Conservation (phyloP, 306 rosid genomes). For the Crotalaria pallida region DNA sequence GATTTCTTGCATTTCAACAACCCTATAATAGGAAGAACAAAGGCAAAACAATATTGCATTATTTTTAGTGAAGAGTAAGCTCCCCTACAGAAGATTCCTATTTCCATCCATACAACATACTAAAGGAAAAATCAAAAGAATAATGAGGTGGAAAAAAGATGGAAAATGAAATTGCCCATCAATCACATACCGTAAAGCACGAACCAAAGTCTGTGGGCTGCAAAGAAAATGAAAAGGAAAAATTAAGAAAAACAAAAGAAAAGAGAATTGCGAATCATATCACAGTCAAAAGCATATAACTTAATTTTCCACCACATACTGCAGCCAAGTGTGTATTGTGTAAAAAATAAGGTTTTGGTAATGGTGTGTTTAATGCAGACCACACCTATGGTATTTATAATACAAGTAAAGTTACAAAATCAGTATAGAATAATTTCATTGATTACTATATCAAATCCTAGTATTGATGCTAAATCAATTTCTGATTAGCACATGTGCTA, state of each 20-base stretch:
- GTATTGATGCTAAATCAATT: no score
- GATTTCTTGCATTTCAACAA: conserved; percentile 98
- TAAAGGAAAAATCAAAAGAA: conserved; percentile 2
- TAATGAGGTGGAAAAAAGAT: background rate
- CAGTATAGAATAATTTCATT: no score
- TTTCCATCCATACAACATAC: background rate
- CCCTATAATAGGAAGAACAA: conserved; percentile 40
- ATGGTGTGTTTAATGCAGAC: no score
- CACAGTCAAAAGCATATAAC: conserved; percentile 12
- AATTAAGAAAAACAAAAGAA: background rate
- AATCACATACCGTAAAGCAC: conserved; percentile 72
- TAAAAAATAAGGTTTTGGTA: no score
- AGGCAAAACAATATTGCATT: conserved; percentile 17
- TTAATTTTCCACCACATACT: conserved; percentile 6
- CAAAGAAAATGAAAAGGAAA: conserved; percentile 18
- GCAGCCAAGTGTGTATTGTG: conserved; percentile 24
- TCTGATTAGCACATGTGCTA: no score
- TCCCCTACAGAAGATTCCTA: background rate
- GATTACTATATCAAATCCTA: no score
- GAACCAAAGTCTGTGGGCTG: conserved; percentile 98
- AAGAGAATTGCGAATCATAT: conserved; percentile 16
- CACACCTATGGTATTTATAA: no score
- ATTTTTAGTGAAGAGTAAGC: conserved; percentile 15
- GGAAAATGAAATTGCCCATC: conserved; percentile 17
- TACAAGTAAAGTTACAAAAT: no score